Evolutionary conservation across 352 stramenopile species (phyloP).

Genomic region (Globisporangium acanthophoron): DNA sequence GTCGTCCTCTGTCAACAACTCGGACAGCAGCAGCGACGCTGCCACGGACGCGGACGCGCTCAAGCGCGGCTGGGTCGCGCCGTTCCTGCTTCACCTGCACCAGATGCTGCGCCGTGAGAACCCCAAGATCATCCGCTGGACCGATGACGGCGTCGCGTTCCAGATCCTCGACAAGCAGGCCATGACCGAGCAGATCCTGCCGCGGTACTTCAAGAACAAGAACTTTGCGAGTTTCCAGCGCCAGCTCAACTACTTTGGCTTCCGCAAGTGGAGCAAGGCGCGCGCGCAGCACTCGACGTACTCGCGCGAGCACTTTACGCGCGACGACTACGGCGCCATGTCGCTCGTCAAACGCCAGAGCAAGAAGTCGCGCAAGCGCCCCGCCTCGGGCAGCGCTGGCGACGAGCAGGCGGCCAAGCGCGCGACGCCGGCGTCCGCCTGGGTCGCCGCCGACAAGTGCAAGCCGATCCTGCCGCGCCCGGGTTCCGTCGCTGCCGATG

Average conservation of each 20-base stretch:
- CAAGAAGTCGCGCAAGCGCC: conserved; percentile 80
- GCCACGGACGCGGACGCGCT: conserved; percentile 16
- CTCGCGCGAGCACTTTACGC: conserved; percentile 75
- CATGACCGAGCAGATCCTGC: conserved; percentile 87
- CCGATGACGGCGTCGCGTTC: conserved; percentile 68
- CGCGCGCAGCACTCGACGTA: conserved; percentile 71
- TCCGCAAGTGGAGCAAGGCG: conserved; percentile 88
- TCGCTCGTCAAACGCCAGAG: conserved; percentile 82
- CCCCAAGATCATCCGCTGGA: conserved; percentile 77
- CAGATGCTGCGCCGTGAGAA: conserved; percentile 81
- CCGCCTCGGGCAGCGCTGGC: conserved; percentile 19
- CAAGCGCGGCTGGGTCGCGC: conserved; percentile 75
- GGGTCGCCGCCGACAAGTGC: conserved; percentile 39
- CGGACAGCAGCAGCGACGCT: conserved; percentile 18
- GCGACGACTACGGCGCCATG: conserved; percentile 83
- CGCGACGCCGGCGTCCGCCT: conserved; percentile 18
- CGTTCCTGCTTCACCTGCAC: conserved; percentile 80
- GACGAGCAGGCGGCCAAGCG: conserved; percentile 40
- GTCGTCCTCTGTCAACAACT: neutral
- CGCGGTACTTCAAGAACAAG: conserved; percentile 95
- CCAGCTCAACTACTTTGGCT: conserved; percentile 95
- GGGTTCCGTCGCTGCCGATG: neutral
- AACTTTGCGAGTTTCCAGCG: conserved; percentile 95
- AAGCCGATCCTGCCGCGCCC: conserved; percentile 54
- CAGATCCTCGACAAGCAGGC: conserved; percentile 82